Evolutionary conservation across 306 rosid genomes (phyloP).

Genomic region (Prunus padus): DNA sequence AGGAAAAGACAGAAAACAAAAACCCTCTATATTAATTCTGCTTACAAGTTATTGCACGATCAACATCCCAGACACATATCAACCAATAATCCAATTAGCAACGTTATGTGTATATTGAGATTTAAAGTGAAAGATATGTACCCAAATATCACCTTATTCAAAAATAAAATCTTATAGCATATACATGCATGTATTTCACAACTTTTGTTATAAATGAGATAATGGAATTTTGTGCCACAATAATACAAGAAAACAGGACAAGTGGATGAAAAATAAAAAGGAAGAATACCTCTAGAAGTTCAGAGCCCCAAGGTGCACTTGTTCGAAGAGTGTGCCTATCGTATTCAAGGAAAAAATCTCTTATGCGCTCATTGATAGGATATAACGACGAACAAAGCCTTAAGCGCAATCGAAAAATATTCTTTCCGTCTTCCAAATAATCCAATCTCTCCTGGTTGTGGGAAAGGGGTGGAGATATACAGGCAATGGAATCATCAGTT

Average conservation of each 20-base stretch:
- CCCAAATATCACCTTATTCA: neutral
- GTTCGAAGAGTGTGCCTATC: conserved; percentile 99
- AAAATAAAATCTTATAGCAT: neutral
- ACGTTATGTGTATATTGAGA: neutral
- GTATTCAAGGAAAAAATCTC: conserved; percentile 96
- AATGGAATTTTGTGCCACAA: neutral
- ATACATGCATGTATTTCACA: neutral
- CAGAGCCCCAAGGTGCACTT: conserved; percentile 99
- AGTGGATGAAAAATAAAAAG: conserved; percentile 3
- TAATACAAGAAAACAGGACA: conserved; percentile 4
- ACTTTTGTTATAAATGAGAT: neutral
- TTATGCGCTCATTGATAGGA: conserved; percentile 86
- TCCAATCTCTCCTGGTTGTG: conserved; percentile 84
- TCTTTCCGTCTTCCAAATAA: conserved; percentile 97
- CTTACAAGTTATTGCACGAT: neutral
- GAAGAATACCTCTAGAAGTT: conserved; percentile 85
- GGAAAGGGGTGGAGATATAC: conserved; percentile 25
- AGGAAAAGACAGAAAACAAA: no score
- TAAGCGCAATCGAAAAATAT: conserved; percentile 83
- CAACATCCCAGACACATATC: neutral
- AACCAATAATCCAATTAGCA: neutral
- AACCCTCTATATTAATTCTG: no score
- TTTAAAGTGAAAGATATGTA: neutral
- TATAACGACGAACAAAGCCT: conserved; percentile 90
- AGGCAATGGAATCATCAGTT: conserved; percentile 11